Evolutionary conservation across 2,329 filamentous ascomycete species (phyloP), one percentile per base, ranked within the genome.

Genomic region (Colletotrichum eleusines): DNA sequence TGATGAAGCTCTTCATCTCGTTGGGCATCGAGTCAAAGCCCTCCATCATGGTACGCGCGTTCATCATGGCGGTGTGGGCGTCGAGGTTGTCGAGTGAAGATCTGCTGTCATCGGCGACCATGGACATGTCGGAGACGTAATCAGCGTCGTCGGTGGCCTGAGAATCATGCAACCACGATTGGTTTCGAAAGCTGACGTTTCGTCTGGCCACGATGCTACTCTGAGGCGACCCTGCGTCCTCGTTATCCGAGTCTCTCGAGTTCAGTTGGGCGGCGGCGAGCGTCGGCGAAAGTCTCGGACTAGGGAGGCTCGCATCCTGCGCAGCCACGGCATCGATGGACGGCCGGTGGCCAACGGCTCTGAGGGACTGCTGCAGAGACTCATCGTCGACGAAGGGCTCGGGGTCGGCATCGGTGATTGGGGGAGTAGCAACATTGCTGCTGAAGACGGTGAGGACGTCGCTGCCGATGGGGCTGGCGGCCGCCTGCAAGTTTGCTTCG

Each of bases 1-100:
- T 97, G 82, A 99, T 91, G 78, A 97, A 97, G 0, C 92, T 93
- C 82, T 99, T 96, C 88, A 99, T 90, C 76, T 96, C 92, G 54
- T 93, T 90, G 2, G 95, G 94, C 87, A 99, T 92, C 8, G 92
- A 89, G 79, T 98, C 95, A 76, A 98, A 99, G 2, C 91, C 91
- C 75, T 97, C 93, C 20, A 99, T 83, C 86, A 99, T 93, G 20
- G 87, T 89, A 9, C 93, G 93, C n/a, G 95, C 92, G 76, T 97
- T 93, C 81, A 95, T 88, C 26, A 95, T 80, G 26, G 78, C 80
- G 80, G 87, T 76, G 79, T 68, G 83, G 77, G 63, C 79, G 77
- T 73, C 71, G 35, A 67, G 58, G 23, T 69, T 65, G n/a, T 72
- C 72, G 28, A 60, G 78, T 74, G 64, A 81, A 73, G 61, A 81